Base-by-base conservation (phyloP, 2,329 filamentous ascomycete species). In the Fusarium chaquense region DNA sequence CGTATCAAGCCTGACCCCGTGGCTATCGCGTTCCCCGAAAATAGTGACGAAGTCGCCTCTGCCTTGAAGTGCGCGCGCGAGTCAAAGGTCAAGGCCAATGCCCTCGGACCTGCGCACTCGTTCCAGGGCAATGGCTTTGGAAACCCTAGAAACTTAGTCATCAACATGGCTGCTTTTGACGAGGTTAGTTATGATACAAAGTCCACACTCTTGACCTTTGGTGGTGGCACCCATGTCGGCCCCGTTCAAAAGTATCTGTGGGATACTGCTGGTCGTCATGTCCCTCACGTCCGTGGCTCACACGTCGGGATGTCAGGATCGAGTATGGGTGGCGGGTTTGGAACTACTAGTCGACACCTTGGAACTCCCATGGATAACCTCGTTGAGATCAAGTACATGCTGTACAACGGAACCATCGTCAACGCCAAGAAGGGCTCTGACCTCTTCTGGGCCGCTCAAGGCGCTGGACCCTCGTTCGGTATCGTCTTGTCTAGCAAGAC, bases 341-440 rank as follows among this genome's bases (percentile, higher is more conserved):
- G 72, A 3, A 61, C 62, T 5, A 75, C 72, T 0, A 72, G 70
- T 1, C 63, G 72, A 15, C 40, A 62, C 11, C 47, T 65, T 9
- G 72, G 72, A 2, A 73, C 69, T 0, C 61, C 72, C 3, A 66
- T 75, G 61, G 72, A 74, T 24, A 73, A 65, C 43, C 55, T 74
- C 2, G 70, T 75, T 0, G 57, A 61, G 16, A 62, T 70, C 6
- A 69, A 75, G 68, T 68, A 62, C 46, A 74, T 75, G 73, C 57
- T 75, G 11, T 73, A 71, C 56, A 74, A 75, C 16, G 73, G 73
- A 9, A 73, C 73, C 3, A 44, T 75, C 26, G 69, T 75, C 38
- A 70, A 73, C 8, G 69, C 69, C 4, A 40, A 41, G 2, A 54
- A 62, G 38, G 72, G 69, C 1, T 67, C 66, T 2, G 73, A 75